Conservation (phyloP, 495 filamentous ascomycete genomes). For the Penicillium manginii region DNA sequence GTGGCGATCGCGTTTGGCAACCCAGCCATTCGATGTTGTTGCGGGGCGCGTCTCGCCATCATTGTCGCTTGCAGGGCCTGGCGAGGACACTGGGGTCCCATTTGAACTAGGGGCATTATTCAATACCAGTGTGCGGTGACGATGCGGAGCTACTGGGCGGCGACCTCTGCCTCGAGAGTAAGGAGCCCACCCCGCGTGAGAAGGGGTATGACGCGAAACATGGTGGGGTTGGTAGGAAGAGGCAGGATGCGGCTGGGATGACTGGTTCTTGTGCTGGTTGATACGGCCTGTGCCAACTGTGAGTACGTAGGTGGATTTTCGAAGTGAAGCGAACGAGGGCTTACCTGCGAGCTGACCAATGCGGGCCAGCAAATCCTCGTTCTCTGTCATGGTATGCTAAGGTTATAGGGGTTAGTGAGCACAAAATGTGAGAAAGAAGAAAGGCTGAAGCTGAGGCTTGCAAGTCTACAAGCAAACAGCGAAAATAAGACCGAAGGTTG, state of each 20-base stretch:
- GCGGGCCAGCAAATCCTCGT: slow-evolving; percentile 73
- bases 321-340: slow-evolving; percentile 28
- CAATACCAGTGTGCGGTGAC: slow-evolving; percentile 73
- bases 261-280: slow-evolving; percentile 77
- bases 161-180: slow-evolving; percentile 50
- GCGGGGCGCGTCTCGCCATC: slow-evolving; percentile 32
- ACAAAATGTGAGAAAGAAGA: not conserved
- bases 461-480: not conserved
- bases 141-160: slow-evolving; percentile 53
- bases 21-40: slow-evolving; percentile 59
- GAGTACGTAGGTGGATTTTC: slow-evolving; percentile 16
- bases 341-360: slow-evolving; percentile 78
- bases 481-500: not conserved
- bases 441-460: not conserved
- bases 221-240: slow-evolving; percentile 32
- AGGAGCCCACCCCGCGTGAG: slow-evolving; percentile 53
- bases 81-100: slow-evolving; percentile 28
- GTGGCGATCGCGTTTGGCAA: slow-evolving; percentile 80
- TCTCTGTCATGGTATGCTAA: slow-evolving; percentile 62
- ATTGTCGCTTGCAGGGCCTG: slow-evolving; percentile 43
- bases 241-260: slow-evolving; percentile 34
- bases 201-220: slow-evolving; percentile 43
- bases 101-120: slow-evolving; percentile 55
- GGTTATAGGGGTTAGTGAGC: slow-evolving; percentile 12
- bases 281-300: slow-evolving; percentile 67